A percentile compares a stretch with the other conserved stretches of the same genome.
phyloP scores from a whole-genome alignment of 176 grass and related monocot genomes.

The Bromus sterilis region DNA sequence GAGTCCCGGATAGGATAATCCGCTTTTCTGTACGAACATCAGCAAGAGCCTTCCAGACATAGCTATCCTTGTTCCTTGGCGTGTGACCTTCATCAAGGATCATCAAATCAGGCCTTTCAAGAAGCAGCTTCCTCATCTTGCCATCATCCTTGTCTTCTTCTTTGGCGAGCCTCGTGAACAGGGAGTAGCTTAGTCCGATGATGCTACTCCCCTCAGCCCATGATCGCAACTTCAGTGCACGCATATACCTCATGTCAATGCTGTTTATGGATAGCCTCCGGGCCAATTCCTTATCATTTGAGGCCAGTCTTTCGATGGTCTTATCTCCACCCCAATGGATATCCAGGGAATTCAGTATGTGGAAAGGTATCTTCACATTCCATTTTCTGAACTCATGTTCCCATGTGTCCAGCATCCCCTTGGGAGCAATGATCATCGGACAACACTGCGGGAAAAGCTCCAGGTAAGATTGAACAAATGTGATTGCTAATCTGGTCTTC shows the following conservation, averaged over 20 bases:
- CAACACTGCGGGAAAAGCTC: conserved; percentile 47
- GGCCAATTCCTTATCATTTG: conserved; percentile 11
- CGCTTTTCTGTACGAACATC: conserved; percentile 48
- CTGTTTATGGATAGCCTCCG: conserved; percentile 1
- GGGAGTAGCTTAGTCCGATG: conserved; percentile 70
- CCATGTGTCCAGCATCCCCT: conserved; percentile 58
- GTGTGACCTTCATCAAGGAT: conserved; percentile 88
- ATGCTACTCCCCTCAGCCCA: conserved; percentile 60
- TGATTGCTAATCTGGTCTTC: conserved; percentile 69
- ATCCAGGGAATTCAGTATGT: conserved; percentile 50
- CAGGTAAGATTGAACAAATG: conserved; percentile 77
- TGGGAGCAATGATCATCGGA: conserved; percentile 76
- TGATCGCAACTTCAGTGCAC: conserved; percentile 43
- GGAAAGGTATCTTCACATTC: conserved; percentile 61
- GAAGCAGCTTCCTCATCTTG: conserved; percentile 28
- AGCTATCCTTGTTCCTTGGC: conserved; percentile 49
- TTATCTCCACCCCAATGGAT: conserved; percentile 44
- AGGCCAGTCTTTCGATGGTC: conserved; percentile 3
- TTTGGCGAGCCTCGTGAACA: conserved; percentile 45
- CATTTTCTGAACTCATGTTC: conserved; percentile 72
- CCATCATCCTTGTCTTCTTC: conserved; percentile 1
- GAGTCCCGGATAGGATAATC: conserved; percentile 77
- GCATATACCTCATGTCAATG: conserved; percentile 18
- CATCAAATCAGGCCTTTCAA: conserved; percentile 52
- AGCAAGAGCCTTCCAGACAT: conserved; percentile 53